phyloP scores from a whole-genome alignment of 306 rosid species.

The Glycine soja region DNA sequence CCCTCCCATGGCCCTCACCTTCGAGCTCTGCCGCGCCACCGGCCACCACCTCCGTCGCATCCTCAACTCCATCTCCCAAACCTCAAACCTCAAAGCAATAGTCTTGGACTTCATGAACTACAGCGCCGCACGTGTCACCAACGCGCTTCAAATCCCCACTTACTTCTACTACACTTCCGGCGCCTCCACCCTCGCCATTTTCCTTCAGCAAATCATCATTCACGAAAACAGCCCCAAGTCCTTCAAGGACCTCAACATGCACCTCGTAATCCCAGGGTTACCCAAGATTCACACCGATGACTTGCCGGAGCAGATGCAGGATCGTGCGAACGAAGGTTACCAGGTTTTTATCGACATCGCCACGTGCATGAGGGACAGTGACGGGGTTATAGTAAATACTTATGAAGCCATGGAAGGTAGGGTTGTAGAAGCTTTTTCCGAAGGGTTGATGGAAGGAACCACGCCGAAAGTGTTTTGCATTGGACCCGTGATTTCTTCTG shows the following conservation, averaged over 20 bases:
- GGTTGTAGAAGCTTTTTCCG: constrained; percentile 14
- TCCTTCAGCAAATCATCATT: background rate
- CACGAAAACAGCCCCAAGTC: constrained; percentile 45
- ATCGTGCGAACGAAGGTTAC: background rate
- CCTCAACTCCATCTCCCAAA: constrained; percentile 13
- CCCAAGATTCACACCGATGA: constrained; percentile 30
- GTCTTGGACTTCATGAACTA: constrained; percentile 55
- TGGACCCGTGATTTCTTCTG: constrained; percentile 24
- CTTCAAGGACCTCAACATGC: constrained; percentile 43
- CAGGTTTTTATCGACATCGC: background rate
- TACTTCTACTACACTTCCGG: constrained; percentile 53
- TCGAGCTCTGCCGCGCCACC: constrained; percentile 6
- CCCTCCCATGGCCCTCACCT: background rate
- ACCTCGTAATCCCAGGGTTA: constrained; percentile 43
- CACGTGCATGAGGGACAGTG: background rate
- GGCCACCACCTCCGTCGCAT: background rate
- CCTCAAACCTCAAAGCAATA: constrained; percentile 36
- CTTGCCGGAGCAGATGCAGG: background rate
- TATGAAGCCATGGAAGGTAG: constrained; percentile 8
- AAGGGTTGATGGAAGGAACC: constrained; percentile 27
- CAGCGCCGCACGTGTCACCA: constrained; percentile 3
- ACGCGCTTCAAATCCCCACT: constrained; percentile 45
- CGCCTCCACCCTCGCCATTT: constrained; percentile 19
- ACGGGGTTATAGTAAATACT: constrained; percentile 12
- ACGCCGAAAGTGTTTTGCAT: constrained; percentile 38